Evolutionary conservation across 2,329 filamentous ascomycete genomes (phyloP).

Genomic region (Stylonectria norvegica): DNA sequence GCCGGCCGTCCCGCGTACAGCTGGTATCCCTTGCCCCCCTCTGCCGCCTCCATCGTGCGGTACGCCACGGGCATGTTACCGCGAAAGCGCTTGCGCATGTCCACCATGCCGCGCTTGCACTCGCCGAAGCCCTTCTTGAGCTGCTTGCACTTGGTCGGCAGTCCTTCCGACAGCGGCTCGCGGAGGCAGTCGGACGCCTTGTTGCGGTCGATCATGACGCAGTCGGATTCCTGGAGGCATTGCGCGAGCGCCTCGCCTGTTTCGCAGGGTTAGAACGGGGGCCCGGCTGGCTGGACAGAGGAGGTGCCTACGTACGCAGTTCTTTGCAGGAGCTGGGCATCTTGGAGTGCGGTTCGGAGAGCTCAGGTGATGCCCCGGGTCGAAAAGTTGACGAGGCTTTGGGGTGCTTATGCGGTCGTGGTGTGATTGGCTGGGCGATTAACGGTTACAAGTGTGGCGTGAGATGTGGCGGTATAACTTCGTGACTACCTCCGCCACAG

Average conservation of each 20-base stretch:
- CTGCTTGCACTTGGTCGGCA: conserved; percentile 87
- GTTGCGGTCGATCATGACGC: conserved; percentile 89
- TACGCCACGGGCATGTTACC: conserved; percentile 84
- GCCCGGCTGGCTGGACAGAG: conserved; percentile 1
- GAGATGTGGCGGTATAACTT: background rate
- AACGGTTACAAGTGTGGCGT: conserved; percentile 9
- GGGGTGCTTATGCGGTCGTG: conserved; percentile 22
- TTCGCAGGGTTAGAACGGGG: conserved; percentile 1
- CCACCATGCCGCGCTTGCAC: conserved; percentile 93
- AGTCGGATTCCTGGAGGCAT: conserved; percentile 95
- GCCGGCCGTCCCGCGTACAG: conserved; percentile 76
- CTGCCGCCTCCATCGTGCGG: conserved; percentile 53
- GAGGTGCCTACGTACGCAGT: conserved; percentile 65
- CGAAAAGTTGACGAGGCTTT: conserved; percentile 20
- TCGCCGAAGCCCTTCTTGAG: conserved; percentile 89
- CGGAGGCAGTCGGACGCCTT: conserved; percentile 84
- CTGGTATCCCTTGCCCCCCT: conserved; percentile 61
- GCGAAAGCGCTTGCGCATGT: conserved; percentile 98
- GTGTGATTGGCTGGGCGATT: conserved; percentile 23
- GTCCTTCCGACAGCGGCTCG: conserved; percentile 72
- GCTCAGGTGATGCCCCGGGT: conserved; percentile 16
- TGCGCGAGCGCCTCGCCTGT: conserved; percentile 85
- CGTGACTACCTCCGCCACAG: no score
- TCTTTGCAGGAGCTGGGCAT: conserved; percentile 98
- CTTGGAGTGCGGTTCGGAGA: conserved; percentile 28